Evolutionary conservation across 2,329 filamentous ascomycete genomes (phyloP).

Genomic region (Fusarium chaquense): DNA sequence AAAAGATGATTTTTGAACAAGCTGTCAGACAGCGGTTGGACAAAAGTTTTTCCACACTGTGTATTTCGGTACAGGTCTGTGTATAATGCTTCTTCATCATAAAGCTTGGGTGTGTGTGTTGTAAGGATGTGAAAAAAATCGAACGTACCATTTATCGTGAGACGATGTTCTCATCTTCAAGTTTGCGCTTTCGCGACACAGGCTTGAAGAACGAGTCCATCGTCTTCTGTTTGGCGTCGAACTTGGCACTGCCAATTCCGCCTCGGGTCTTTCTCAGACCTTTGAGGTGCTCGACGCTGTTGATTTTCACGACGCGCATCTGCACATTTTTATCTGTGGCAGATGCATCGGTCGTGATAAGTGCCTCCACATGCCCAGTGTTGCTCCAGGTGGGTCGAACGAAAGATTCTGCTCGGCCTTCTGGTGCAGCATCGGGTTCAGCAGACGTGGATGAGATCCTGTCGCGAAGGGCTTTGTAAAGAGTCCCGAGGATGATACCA

Average conservation of each 20-base stretch:
- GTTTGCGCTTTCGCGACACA: constrained; percentile 45
- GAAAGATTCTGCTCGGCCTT: constrained; percentile 23
- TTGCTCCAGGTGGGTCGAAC: constrained; percentile 62
- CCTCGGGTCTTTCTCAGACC: constrained; percentile 83
- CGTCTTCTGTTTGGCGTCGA: constrained; percentile 80
- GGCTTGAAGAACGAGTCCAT: constrained; percentile 81
- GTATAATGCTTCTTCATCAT: constrained; percentile 79
- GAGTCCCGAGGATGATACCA: constrained; percentile 79
- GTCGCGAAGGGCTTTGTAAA: constrained; percentile 73
- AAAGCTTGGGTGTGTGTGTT: constrained; percentile 40
- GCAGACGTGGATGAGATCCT: constrained; percentile 57
- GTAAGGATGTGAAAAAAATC: constrained; percentile 10
- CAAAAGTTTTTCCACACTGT: constrained; percentile 76
- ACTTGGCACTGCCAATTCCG: constrained; percentile 81
- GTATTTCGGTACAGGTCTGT: constrained; percentile 86
- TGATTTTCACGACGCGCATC: constrained; percentile 69
- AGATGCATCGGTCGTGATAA: constrained; percentile 31
- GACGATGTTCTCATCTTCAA: constrained; percentile 41
- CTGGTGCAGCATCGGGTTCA: constrained; percentile 27
- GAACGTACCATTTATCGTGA: constrained; percentile 56
- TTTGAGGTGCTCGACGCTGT: constrained; percentile 77
- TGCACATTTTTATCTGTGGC: constrained; percentile 38
- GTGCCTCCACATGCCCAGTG: constrained; percentile 61
- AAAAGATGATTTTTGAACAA: constrained; percentile 38
- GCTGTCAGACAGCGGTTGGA: constrained; percentile 86